Evolutionary conservation across 306 rosid species (phyloP).

Genomic region (Bauhinia variegata): DNA sequence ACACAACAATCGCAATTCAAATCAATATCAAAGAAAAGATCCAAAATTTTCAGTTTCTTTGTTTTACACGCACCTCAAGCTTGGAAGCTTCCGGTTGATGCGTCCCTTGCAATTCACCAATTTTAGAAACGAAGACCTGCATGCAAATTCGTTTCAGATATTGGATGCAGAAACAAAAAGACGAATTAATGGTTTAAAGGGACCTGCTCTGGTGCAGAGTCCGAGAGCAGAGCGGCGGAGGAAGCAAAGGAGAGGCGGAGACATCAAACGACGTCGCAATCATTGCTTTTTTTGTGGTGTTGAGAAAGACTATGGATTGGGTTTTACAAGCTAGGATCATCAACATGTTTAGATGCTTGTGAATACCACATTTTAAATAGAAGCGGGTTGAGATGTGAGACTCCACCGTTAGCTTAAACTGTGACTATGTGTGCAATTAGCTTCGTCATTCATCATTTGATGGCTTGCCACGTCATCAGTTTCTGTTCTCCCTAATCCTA

Average conservation of each 20-base stretch:
- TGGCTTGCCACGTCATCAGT: slow-evolving; percentile 30
- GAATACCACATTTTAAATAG: no score
- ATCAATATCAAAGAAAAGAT: background rate
- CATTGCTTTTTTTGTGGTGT: slow-evolving; percentile 29
- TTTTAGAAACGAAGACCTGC: slow-evolving; percentile 38
- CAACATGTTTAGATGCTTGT: no score
- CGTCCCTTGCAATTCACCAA: slow-evolving; percentile 14
- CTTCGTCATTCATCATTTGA: background rate
- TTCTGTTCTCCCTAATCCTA: background rate
- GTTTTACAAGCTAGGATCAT: no score
- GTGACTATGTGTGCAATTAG: no score
- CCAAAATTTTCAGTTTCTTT: background rate
- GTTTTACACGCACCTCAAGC: slow-evolving; percentile 45
- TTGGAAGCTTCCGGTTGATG: slow-evolving; percentile 26
- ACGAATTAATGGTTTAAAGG: background rate
- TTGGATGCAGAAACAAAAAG: background rate
- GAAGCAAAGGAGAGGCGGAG: slow-evolving; percentile 45
- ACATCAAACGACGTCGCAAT: slow-evolving; percentile 38
- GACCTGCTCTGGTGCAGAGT: slow-evolving; percentile 27
- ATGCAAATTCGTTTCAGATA: background rate
- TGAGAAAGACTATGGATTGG: background rate
- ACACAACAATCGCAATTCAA: background rate
- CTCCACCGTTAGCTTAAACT: no score
- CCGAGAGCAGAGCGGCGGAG: slow-evolving; percentile 18
- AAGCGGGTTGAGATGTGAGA: background rate